Evolutionary conservation across 2,329 filamentous ascomycete genomes (phyloP).

Genomic region (Epichloe typhina): DNA sequence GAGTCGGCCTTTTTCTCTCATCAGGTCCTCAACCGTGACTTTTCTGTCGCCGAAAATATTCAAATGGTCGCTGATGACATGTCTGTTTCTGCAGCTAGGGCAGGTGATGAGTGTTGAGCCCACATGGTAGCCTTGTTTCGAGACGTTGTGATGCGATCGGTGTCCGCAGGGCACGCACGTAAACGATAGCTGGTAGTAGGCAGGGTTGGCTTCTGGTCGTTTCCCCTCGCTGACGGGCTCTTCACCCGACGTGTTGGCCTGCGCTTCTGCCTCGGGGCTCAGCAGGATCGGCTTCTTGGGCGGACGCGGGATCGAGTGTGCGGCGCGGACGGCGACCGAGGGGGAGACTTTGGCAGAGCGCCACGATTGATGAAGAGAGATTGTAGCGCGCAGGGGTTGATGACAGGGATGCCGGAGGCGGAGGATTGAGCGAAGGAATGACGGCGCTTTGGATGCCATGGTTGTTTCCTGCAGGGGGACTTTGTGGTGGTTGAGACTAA

Average conservation of each 20-base stretch:
- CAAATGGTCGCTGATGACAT: constrained; percentile 86
- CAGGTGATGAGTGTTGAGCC: constrained; percentile 85
- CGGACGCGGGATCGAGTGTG: constrained; percentile 24
- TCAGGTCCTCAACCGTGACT: constrained; percentile 63
- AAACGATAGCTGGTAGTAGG: constrained; percentile 78
- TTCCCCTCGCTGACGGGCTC: constrained; percentile 14
- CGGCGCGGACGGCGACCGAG: constrained; percentile 13
- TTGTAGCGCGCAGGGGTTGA: constrained; percentile 7
- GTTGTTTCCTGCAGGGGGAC: background rate
- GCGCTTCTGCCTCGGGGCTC: constrained; percentile 4
- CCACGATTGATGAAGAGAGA: constrained; percentile 7
- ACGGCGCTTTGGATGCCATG: constrained; percentile 18
- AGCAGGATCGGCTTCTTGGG: constrained; percentile 5
- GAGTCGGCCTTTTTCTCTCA: constrained; percentile 60
- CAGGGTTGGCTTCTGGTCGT: constrained; percentile 28
- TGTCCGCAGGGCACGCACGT: constrained; percentile 78
- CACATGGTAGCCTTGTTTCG: constrained; percentile 89
- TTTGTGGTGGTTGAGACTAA: too few relatives aligned
- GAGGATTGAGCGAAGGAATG: constrained; percentile 8
- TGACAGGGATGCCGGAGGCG: constrained; percentile 10
- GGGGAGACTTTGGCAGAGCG: constrained; percentile 2
- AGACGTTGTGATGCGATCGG: constrained; percentile 73
- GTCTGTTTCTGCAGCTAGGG: constrained; percentile 71
- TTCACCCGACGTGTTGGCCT: constrained; percentile 7
- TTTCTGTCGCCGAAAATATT: constrained; percentile 59